Percentiles rank a stretch among this genome's conserved stretches.
These are phyloP conservation scores for Leccinum proliferum DNA, from an alignment of 1,284 basidiomycete genomes.

Conservation along the genomic window DNA sequence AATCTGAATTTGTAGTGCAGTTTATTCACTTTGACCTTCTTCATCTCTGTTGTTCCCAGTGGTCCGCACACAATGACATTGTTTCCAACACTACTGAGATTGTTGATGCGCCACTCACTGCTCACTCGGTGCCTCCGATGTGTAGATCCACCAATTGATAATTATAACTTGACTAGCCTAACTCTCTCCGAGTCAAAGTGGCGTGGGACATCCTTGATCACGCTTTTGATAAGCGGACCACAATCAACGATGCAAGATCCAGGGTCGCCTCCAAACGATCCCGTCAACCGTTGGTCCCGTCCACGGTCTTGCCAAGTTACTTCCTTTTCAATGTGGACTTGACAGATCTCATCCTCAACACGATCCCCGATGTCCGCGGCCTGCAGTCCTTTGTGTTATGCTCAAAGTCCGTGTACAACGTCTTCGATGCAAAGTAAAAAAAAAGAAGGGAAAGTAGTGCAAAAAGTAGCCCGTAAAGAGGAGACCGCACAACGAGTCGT, in stretches of 20 bases:
- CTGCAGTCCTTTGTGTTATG: conserved; percentile 26
- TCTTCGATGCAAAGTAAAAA: conserved; percentile 20
- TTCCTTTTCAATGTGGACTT: conserved; percentile 21
- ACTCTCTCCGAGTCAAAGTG: too few relatives aligned
- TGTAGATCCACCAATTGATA: too few relatives aligned
- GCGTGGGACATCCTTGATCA: neutral
- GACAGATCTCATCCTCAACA: conserved; percentile 28
- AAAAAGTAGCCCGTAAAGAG: conserved; percentile 91
- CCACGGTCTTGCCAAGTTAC: neutral
- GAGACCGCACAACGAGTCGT: conserved; percentile 89
- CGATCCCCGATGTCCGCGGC: conserved; percentile 25
- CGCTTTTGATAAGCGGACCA: neutral
- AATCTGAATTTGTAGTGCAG: too few relatives aligned
- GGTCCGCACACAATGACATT: too few relatives aligned
- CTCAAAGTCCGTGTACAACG: conserved; percentile 29
- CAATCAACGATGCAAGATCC: neutral
- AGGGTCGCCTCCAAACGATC: too few relatives aligned
- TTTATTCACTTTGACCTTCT: too few relatives aligned
- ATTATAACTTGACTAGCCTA: too few relatives aligned
- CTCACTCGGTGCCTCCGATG: too few relatives aligned
- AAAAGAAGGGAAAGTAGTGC: conserved; percentile 95
- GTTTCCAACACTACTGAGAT: too few relatives aligned
- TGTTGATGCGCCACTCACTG: too few relatives aligned
- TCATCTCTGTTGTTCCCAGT: too few relatives aligned
- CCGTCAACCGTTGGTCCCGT: neutral